phyloP scores from a whole-genome alignment of 2,329 filamentous ascomycete species.

The Cladosporium oxysporum region DNA sequence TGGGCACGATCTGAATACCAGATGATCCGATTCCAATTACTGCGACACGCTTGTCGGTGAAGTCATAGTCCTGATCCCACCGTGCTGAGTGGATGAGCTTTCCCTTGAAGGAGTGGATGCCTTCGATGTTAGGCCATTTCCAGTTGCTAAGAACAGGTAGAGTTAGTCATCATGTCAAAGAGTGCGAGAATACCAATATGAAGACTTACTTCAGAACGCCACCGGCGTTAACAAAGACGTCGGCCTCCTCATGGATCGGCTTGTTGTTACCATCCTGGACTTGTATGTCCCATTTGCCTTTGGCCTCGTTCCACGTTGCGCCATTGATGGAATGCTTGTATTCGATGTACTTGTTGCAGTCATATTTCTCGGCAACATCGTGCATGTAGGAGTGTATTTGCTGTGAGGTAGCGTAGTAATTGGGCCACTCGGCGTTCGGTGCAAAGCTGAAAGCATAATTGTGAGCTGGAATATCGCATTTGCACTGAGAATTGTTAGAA shows the following conservation, averaged over 20 bases:
- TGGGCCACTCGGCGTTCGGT: constrained; percentile 27
- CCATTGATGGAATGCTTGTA: constrained; percentile 7
- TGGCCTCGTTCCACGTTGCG: constrained; percentile 19
- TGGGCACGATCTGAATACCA: constrained; percentile 39
- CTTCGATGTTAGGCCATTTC: constrained; percentile 43
- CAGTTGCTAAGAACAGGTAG: constrained; percentile 29
- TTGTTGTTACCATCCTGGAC: constrained; percentile 8
- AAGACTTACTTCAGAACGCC: constrained; percentile 28
- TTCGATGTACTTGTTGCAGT: constrained; percentile 36
- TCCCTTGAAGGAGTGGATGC: constrained; percentile 41
- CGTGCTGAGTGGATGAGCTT: constrained; percentile 41
- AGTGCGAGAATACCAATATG: neutral
- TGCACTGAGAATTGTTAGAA: neutral
- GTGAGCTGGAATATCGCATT: constrained; percentile 23
- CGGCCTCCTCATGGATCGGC: constrained; percentile 14
- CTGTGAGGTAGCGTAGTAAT: constrained; percentile 40
- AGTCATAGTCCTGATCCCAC: constrained; percentile 39
- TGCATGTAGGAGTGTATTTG: constrained; percentile 46
- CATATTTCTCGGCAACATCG: constrained; percentile 38
- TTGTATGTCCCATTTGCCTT: constrained; percentile 20
- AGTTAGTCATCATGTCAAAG: neutral
- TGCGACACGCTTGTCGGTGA: constrained; percentile 38
- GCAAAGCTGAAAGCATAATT: constrained; percentile 44
- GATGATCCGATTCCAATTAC: constrained; percentile 37
- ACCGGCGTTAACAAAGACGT: constrained; percentile 20